Evolutionary conservation across 2,329 filamentous ascomycete genomes (phyloP).

Genomic region (Dendrostoma leiphaemia): DNA sequence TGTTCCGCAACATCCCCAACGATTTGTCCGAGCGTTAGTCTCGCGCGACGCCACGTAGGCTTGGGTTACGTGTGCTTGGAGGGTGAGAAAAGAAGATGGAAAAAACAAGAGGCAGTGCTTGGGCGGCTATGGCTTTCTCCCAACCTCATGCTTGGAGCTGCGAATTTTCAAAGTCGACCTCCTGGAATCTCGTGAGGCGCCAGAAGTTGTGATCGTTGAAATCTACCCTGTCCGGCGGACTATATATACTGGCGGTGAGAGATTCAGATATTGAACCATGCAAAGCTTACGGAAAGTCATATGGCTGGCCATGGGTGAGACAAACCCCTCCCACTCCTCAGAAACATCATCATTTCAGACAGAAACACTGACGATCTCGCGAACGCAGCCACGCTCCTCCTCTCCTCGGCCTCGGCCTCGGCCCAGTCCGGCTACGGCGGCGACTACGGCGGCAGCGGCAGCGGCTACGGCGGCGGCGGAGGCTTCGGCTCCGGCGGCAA

Average conservation of each 20-base stretch:
- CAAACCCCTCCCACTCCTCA: neutral
- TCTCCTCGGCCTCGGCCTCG: neutral
- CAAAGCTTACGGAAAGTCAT: neutral
- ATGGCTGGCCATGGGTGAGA: constrained; percentile 9
- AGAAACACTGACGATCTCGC: neutral
- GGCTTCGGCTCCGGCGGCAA: neutral
- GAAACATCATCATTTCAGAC: no score
- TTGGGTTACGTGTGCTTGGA: neutral
- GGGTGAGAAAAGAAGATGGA: neutral
- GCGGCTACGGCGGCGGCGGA: neutral
- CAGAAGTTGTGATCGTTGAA: no score
- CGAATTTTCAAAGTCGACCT: no score
- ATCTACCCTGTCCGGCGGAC: no score
- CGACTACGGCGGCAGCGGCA: neutral
- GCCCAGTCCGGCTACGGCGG: constrained; percentile 9
- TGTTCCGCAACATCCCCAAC: constrained; percentile 16
- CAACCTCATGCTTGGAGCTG: no score
- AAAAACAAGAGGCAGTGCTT: neutral
- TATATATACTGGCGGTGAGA: no score
- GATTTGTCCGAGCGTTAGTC: constrained; percentile 9
- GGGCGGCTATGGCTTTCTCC: no score
- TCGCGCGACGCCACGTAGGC: neutral
- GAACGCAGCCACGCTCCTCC: neutral
- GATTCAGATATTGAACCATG: neutral
- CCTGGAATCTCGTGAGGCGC: no score